Evolutionary conservation across 2,329 filamentous ascomycete species (phyloP).

Genomic region (Talaromyces sp.): DNA sequence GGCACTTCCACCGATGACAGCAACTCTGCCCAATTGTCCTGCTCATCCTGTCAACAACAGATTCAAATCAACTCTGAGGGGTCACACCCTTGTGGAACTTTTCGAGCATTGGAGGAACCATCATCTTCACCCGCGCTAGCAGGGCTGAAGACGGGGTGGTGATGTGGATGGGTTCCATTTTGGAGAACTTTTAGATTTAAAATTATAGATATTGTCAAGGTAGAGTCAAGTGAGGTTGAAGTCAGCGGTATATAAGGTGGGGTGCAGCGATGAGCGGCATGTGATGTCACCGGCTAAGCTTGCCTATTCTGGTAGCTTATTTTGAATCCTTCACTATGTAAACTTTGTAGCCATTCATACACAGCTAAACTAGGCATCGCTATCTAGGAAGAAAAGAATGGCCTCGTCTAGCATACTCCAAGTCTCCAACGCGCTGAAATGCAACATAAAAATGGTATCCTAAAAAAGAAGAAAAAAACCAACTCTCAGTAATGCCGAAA

Average conservation of each 20-base stretch:
- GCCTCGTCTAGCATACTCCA: slow-evolving; percentile 3
- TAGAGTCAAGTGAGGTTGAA: neutral
- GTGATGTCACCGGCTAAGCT: slow-evolving; percentile 8
- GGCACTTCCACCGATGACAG: slow-evolving; percentile 88
- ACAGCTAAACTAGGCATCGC: neutral
- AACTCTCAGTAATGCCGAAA: slow-evolving; percentile 17
- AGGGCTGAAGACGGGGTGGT: slow-evolving; percentile 68
- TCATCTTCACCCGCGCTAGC: slow-evolving; percentile 74
- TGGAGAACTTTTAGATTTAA: neutral
- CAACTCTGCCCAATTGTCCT: slow-evolving; percentile 90
- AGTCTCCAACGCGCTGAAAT: slow-evolving; percentile 11
- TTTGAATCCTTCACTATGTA: neutral
- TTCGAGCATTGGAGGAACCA: slow-evolving; percentile 92
- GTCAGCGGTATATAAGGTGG: slow-evolving; percentile 45
- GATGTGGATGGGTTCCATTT: slow-evolving; percentile 41
- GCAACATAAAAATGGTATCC: slow-evolving; percentile 6
- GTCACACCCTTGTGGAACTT: slow-evolving; percentile 86
- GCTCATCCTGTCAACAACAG: slow-evolving; percentile 9
- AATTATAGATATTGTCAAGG: neutral
- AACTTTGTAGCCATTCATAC: neutral
- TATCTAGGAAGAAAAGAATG: neutral
- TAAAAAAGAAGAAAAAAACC: neutral
- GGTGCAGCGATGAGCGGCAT: slow-evolving; percentile 52
- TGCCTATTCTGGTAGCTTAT: neutral
- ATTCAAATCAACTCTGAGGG: neutral